Conservation (phyloP, 2,329 filamentous ascomycete species). For the Cladosporium sp. region DNA sequence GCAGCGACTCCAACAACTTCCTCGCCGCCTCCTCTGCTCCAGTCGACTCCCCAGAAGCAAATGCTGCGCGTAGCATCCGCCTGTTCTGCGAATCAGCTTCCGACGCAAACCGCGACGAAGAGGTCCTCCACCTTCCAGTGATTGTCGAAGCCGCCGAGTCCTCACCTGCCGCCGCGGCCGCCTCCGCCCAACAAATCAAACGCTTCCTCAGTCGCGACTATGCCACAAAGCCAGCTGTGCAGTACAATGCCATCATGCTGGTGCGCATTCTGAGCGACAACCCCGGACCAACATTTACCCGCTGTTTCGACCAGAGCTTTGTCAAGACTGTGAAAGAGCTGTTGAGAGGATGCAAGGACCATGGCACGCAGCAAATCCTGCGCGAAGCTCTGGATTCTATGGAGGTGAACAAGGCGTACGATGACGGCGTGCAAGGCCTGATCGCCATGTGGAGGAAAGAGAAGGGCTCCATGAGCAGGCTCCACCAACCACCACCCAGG, state of each 20-base stretch:
- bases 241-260: slow-evolving; percentile 97
- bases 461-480: slow-evolving; percentile 54
- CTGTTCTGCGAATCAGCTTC: slow-evolving; percentile 74
- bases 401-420: slow-evolving; percentile 68
- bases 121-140: slow-evolving; percentile 86
- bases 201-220: slow-evolving; percentile 76
- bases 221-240: slow-evolving; percentile 63
- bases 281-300: slow-evolving; percentile 85
- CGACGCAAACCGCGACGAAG: slow-evolving; percentile 67
- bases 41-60: slow-evolving; percentile 63
- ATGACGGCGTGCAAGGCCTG: slow-evolving; percentile 70
- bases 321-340: slow-evolving; percentile 73
- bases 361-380: slow-evolving; percentile 78
- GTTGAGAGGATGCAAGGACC: slow-evolving; percentile 69
- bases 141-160: slow-evolving; percentile 97
- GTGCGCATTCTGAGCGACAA: slow-evolving; percentile 90
- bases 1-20: slow-evolving; percentile 11
- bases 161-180: slow-evolving; percentile 78
- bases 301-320: slow-evolving; percentile 84
- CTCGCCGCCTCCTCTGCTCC: slow-evolving; percentile 5
- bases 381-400: slow-evolving; percentile 83
- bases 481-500: slow-evolving; percentile 20
- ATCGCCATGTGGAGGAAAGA: slow-evolving; percentile 88
- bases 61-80: slow-evolving; percentile 66
- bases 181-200: slow-evolving; percentile 77